Evolutionary conservation across 2,329 filamentous ascomycete genomes (phyloP), one percentile per base, ranked within the genome.

Genomic region (Colletotrichum karsti): DNA sequence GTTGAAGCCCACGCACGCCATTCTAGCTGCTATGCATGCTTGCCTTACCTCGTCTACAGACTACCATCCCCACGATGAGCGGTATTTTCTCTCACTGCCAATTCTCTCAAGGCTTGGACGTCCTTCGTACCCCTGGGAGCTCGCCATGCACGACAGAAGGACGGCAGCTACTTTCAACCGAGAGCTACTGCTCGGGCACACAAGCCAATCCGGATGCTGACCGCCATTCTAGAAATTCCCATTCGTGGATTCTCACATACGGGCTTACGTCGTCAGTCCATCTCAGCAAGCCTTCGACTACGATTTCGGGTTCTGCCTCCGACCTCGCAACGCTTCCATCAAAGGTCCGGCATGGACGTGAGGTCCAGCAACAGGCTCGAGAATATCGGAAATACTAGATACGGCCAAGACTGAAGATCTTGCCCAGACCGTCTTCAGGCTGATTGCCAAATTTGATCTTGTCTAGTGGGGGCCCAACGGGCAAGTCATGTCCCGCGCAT

Each of bases 181-280:
- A 55, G 53, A 22, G 51, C 44, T 12, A 69, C 51, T 67, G 63
- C 35, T 39, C 57, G 26, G 12, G 26, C 39, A 30, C 8, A 35
- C 58, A 26, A 58, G 55, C 64, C 64, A 70, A 70, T 68, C 58
- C 44, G 30, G 44, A n/a, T 13, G 39, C 35, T 60, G 58, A 77
- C 72, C 71, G 74, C 75, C 74, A 73, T 71, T 64, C 28, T 51
- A 33, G n/a, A 35, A 18, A 22, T 35, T 46, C 12, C 39, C 22
- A 61, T 69, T 70, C 41, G 65, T 57, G 64, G 48, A 60, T 56
- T 60, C 12, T 41, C 30, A 13, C 15, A 24, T 24, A 51, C 18
- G 39, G 28, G 6, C 6, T 20, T 26, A 24, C 20, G 22, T 63
- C 30, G 33, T 63, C 42, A 20, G 44, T 33, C 20, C 20, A 48